Conservation (phyloP, 352 stramenopile species). For the Pythium aristosporum region DNA sequence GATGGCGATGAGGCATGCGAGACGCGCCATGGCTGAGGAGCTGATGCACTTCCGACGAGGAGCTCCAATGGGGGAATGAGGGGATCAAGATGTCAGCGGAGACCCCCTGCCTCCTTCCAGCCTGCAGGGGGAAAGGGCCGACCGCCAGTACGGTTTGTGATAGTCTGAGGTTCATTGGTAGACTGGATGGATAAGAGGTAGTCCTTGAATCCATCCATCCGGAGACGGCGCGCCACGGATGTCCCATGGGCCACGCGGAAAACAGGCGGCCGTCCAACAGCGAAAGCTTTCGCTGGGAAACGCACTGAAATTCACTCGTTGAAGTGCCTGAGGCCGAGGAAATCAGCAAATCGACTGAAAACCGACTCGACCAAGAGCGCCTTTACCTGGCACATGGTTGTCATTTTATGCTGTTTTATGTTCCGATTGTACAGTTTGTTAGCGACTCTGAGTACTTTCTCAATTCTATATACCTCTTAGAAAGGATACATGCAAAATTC, state of each 20-base stretch:
- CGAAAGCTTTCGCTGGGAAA: too few species aligned
- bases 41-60: neutral
- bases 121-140: neutral
- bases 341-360: neutral
- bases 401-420: neutral
- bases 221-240: neutral
- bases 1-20: slow-evolving; percentile 2
- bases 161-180: too few species aligned
- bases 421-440: too few species aligned
- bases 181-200: too few species aligned
- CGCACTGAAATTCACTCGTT: neutral
- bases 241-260: too few species aligned
- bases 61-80: neutral
- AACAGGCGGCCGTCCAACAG: neutral
- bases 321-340: too few species aligned
- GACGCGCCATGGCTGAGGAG: too few species aligned
- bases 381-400: neutral
- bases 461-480: neutral
- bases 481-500: too few species aligned
- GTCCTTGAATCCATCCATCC: too few species aligned
- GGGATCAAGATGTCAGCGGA: neutral
- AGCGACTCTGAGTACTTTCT: neutral
- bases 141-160: neutral
- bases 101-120: too few species aligned
- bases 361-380: neutral